Conservation (phyloP, 768 basidiomycete species). For the Mycena galericulata region DNA sequence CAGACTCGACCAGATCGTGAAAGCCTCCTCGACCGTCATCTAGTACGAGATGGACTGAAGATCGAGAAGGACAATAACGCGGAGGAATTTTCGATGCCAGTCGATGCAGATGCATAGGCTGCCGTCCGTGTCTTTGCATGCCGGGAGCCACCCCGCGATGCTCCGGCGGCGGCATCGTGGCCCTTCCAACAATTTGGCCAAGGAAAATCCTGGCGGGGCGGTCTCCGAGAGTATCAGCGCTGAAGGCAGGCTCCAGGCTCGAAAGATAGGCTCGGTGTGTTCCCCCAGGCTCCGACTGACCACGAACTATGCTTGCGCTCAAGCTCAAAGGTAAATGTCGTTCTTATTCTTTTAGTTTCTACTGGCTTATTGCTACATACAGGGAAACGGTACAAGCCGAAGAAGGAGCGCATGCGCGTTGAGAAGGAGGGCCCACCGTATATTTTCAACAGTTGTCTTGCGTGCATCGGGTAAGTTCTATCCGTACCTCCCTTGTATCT, state of each 20-base stretch:
- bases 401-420: slow-evolving; percentile 83
- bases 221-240: slow-evolving; percentile 65
- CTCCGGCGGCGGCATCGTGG: slow-evolving; percentile 61
- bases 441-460: slow-evolving; percentile 79
- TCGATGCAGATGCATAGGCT: slow-evolving; percentile 43
- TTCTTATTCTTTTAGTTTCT: neutral
- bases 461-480: slow-evolving; percentile 69
- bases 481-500: neutral
- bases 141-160: slow-evolving; percentile 27
- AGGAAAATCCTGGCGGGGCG: slow-evolving; percentile 36
- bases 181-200: slow-evolving; percentile 62
- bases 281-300: slow-evolving; percentile 77
- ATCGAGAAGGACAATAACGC: slow-evolving; percentile 68
- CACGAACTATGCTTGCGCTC: slow-evolving; percentile 76
- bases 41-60: slow-evolving; percentile 88
- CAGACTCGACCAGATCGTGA: slow-evolving; percentile 80
- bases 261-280: slow-evolving; percentile 79
- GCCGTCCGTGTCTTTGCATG: slow-evolving; percentile 22
- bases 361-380: slow-evolving; percentile 1
- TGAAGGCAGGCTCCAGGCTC: slow-evolving; percentile 79
- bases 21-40: slow-evolving; percentile 78
- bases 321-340: slow-evolving; percentile 74
- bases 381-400: slow-evolving; percentile 85
- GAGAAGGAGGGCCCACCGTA: slow-evolving; percentile 82
- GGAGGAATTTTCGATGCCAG: slow-evolving; percentile 52